A percentile compares a stretch with the other conserved stretches of the same genome.
phyloP scores from a whole-genome alignment of 2,329 filamentous ascomycete species.

The Ophiostoma ulmi region DNA sequence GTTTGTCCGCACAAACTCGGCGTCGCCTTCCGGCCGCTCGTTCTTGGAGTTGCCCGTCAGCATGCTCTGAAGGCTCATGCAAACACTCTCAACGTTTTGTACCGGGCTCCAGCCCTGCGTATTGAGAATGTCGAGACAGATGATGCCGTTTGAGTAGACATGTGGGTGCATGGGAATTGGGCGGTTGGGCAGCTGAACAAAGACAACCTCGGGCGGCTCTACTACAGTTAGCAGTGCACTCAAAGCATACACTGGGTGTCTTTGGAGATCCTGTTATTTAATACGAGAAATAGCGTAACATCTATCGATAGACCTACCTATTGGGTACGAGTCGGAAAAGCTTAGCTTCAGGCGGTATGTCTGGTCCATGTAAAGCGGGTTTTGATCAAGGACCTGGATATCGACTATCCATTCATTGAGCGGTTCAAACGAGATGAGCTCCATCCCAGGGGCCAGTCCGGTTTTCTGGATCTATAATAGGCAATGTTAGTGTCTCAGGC shows the following conservation, averaged over 20 bases:
- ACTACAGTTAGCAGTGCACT: conserved; percentile 36
- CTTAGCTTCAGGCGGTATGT: conserved; percentile 81
- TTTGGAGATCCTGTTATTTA: background rate
- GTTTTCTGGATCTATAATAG: conserved; percentile 46
- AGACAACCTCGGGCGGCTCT: conserved; percentile 91
- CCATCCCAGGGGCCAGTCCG: conserved; percentile 63
- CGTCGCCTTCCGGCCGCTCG: conserved; percentile 84
- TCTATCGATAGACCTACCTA: conserved; percentile 54
- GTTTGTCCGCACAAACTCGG: conserved; percentile 80
- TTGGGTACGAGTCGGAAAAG: conserved; percentile 81
- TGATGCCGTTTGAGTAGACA: conserved; percentile 97
- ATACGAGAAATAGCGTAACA: too few species aligned
- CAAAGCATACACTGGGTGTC: background rate
- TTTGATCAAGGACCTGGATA: conserved; percentile 81
- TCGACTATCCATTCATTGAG: conserved; percentile 90
- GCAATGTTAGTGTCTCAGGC: background rate
- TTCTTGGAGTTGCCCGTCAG: conserved; percentile 89
- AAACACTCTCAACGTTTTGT: conserved; percentile 93
- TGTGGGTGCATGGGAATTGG: conserved; percentile 92
- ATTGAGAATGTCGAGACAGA: conserved; percentile 89
- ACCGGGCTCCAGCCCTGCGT: conserved; percentile 90
- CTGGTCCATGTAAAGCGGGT: conserved; percentile 78
- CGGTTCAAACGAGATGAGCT: conserved; percentile 73
- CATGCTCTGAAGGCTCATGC: conserved; percentile 98
- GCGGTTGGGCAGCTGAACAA: conserved; percentile 60